These are phyloP conservation scores for Penicillium polonicum DNA, from an alignment of 2,329 filamentous ascomycete genomes.

Conservation along the genomic window DNA sequence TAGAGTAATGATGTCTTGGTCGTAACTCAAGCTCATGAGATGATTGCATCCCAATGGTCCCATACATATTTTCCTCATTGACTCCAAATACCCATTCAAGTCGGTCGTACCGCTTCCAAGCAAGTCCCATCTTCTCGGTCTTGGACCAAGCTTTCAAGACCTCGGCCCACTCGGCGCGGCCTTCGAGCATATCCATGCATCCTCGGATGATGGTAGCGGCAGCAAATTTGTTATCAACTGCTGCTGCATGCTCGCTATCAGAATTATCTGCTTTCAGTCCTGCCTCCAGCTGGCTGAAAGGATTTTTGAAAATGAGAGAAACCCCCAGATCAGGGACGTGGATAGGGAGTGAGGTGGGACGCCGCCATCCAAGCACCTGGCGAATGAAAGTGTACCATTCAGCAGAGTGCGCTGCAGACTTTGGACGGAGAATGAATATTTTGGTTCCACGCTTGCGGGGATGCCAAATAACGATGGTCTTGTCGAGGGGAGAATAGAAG, in stretches of 20 bases:
- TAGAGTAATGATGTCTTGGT: conserved; percentile 64
- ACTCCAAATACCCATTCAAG: conserved; percentile 66
- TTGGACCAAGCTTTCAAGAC: conserved; percentile 60
- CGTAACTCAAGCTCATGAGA: conserved; percentile 66
- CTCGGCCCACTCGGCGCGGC: conserved; percentile 58
- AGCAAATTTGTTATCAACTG: conserved; percentile 54
- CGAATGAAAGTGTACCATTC: conserved; percentile 69
- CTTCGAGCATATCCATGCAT: conserved; percentile 59
- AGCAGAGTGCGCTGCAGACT: conserved; percentile 60
- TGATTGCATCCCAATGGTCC: conserved; percentile 64
- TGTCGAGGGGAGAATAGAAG: conserved; percentile 65
- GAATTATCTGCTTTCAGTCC: conserved; percentile 39
- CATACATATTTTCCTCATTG: conserved; percentile 68
- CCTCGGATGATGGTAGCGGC: conserved; percentile 56
- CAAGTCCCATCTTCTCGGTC: conserved; percentile 61
- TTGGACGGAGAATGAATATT: conserved; percentile 63
- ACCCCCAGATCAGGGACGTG: conserved; percentile 63
- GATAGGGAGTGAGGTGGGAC: conserved; percentile 57
- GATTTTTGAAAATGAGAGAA: conserved; percentile 58
- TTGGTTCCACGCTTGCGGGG: conserved; percentile 54
- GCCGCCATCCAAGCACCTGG: conserved; percentile 58
- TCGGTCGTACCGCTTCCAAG: conserved; percentile 68
- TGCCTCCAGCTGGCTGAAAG: conserved; percentile 55
- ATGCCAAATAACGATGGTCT: conserved; percentile 64
- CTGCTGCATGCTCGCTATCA: conserved; percentile 47